Base-by-base conservation (phyloP, 148 eudicot species). In the Mesembryanthemum crystallinum region DNA sequence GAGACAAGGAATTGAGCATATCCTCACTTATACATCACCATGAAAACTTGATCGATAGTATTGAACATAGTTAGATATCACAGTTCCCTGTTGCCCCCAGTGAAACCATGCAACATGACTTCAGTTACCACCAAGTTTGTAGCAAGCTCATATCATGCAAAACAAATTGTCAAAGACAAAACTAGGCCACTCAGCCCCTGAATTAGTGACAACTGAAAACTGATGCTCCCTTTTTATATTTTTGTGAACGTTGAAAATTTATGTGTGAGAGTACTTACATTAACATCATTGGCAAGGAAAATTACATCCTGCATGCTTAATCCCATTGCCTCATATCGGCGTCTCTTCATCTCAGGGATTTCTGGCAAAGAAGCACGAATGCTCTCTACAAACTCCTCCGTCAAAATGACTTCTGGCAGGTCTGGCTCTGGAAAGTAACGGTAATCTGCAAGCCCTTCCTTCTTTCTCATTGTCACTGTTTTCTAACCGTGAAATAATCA, bases 391-490 rank as follows among this genome's bases (percentile, higher is more conserved):
- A 86, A 94, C 14, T 90, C 91, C 62, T 85, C 73, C n/a, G 78
- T 80, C 63, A 94, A 87, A 79, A 77, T 69, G 70, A 94, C 96
- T 81, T 90, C 97, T 43, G 92, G 92, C 75, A 94, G 91, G 84
- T 94, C 98, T 15, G 98, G 98, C 86, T 94, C 98, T 33, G 98
- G 98, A 82, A 94, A 94, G 83, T 94, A 94, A 47, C 98, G 91
- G 78, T 94, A 94, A 78, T 94, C 98, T 62, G 98, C 49, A 77
- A 94, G 98, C 54, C 97, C 98, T 89, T 94, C 98, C 87, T 94
- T 94, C 84, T 94, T 94, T 83, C 98, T 88, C 98, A 94, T 94
- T 71, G 97, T 89, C 73, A 92, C 84, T 86, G 98, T 94, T 94
- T 92, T 92, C 98, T 92, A 80, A 76, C 84, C 78, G 71, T 73